Percentiles rank a stretch among this genome's conserved stretches.
phyloP scores from a whole-genome alignment of 345 rosid genomes.

The Salix exigua region DNA sequence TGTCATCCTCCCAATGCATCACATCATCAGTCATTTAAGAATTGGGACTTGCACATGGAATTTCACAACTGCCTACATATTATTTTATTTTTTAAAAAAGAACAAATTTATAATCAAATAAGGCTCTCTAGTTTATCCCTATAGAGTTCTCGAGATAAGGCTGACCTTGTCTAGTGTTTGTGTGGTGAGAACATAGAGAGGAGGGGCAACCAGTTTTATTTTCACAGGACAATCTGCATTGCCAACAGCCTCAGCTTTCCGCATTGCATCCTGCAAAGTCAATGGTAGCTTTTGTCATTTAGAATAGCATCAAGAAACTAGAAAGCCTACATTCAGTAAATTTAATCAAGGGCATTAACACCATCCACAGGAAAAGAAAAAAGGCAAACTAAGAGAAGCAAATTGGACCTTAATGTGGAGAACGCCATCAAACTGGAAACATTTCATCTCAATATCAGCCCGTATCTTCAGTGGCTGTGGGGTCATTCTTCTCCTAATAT shows the following conservation, averaged over 20 bases:
- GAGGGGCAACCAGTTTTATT: slow-evolving; percentile 94
- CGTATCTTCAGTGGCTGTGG: slow-evolving; percentile 93
- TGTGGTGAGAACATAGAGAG: slow-evolving; percentile 92
- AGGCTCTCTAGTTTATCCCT: background rate
- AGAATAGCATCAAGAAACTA: background rate
- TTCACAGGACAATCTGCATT: slow-evolving; percentile 90
- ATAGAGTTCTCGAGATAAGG: background rate
- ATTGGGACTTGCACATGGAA: background rate
- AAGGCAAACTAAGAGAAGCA: background rate
- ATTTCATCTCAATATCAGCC: slow-evolving; percentile 93
- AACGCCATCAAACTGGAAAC: slow-evolving; percentile 98
- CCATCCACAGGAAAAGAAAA: background rate
- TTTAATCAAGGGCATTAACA: background rate
- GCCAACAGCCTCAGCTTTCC: slow-evolving; percentile 92
- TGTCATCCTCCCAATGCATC: background rate
- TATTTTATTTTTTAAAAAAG: too few relatives aligned
- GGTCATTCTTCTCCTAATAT: slow-evolving; percentile 93
- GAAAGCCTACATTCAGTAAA: background rate
- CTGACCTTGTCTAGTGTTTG: slow-evolving; percentile 97
- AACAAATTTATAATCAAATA: background rate
- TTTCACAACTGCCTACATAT: background rate
- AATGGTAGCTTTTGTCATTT: slow-evolving; percentile 1
- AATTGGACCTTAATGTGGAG: slow-evolving; percentile 81
- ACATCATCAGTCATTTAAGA: background rate
- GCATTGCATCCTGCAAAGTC: slow-evolving; percentile 80